phyloP scores from a whole-genome alignment of 106 monocot genomes.

The Iris macrosiphon region DNA sequence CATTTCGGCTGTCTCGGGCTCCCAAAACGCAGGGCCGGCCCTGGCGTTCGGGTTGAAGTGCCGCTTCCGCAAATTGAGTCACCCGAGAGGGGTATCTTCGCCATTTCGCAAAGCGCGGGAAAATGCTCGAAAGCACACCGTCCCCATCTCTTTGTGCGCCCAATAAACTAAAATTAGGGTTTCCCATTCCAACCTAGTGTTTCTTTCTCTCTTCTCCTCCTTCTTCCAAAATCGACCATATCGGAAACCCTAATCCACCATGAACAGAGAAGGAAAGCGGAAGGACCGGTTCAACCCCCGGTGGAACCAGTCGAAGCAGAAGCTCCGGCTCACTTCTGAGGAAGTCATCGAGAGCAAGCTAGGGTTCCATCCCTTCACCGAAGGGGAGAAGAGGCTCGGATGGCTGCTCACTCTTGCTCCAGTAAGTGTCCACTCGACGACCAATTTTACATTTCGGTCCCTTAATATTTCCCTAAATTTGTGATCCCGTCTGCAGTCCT shows the following conservation, averaged over 20 bases:
- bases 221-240: no score
- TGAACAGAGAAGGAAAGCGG: constrained; percentile 41
- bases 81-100: neutral
- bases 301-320: constrained; percentile 47
- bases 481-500: constrained; percentile 41
- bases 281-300: constrained; percentile 22
- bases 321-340: constrained; percentile 63
- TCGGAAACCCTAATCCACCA: constrained; percentile 6
- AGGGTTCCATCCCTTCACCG: constrained; percentile 73
- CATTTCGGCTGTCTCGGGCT: no score
- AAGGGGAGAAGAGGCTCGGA: constrained; percentile 88
- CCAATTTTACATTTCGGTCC: neutral
- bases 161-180: neutral
- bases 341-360: constrained; percentile 80
- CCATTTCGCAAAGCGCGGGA: constrained; percentile 6
- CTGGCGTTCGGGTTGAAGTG: no score
- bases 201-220: neutral
- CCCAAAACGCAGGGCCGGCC: no score
- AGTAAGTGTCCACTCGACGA: constrained; percentile 17
- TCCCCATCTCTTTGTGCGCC: no score
- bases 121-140: no score
- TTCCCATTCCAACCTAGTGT: neutral
- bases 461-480: neutral
- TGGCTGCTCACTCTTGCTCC: constrained; percentile 88
- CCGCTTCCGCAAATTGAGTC: no score